Conservation (phyloP, 306 rosid genomes). For the Trifolium dubium region DNA sequence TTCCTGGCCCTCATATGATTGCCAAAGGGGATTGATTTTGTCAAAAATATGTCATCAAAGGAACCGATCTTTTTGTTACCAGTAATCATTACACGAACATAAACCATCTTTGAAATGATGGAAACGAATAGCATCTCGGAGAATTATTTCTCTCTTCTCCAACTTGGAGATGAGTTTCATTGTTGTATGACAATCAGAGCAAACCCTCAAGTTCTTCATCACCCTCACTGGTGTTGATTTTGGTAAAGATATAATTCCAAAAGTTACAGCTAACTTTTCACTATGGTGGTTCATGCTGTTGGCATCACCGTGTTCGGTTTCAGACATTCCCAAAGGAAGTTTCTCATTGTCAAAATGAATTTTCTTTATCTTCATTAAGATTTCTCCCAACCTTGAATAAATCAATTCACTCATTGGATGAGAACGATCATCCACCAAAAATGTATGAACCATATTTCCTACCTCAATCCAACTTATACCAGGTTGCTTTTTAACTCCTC, state of each 20-base stretch:
- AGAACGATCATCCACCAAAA: constrained; percentile 58
- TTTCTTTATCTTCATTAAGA: constrained; percentile 48
- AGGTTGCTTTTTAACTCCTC: constrained; percentile 70
- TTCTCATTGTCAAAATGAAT: constrained; percentile 9
- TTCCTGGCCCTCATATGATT: constrained; percentile 1
- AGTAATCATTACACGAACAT: constrained; percentile 68
- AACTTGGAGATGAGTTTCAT: constrained; percentile 61
- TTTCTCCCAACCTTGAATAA: constrained; percentile 49
- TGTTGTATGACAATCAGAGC: constrained; percentile 59
- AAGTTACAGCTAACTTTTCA: constrained; percentile 69
- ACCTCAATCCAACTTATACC: constrained; percentile 71
- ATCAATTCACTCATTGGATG: constrained; percentile 52
- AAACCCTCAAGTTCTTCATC: constrained; percentile 73
- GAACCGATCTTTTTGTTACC: constrained; percentile 50
- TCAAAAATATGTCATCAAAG: constrained; percentile 10
- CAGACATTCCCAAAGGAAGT: constrained; percentile 33
- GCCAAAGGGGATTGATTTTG: neutral
- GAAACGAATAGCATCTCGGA: constrained; percentile 63
- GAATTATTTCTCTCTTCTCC: constrained; percentile 61
- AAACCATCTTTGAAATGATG: constrained; percentile 65
- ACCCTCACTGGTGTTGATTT: constrained; percentile 64
- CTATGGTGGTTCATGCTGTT: constrained; percentile 51
- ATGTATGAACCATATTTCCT: constrained; percentile 56
- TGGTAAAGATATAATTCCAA: constrained; percentile 57
- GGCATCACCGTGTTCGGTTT: constrained; percentile 7